Percentiles rank a stretch among this genome's conserved stretches.
phyloP scores from a whole-genome alignment of 2,329 filamentous ascomycete species.

The Colletotrichum australisinense region DNA sequence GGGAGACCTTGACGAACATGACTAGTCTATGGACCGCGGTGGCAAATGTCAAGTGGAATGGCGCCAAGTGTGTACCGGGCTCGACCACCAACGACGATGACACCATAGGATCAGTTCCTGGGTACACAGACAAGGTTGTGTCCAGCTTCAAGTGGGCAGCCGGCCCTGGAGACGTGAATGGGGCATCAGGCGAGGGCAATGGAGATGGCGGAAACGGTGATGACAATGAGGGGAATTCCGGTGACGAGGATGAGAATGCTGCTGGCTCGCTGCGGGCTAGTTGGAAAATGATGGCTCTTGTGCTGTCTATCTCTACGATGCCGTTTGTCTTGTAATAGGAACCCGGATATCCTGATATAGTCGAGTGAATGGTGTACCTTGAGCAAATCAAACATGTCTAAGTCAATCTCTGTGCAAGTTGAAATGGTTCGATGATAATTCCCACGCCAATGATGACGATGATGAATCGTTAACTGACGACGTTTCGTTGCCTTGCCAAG shows the following conservation, averaged over 20 bases:
- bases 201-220: not conserved
- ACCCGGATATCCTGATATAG: too few relatives aligned
- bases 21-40: slow-evolving; percentile 64
- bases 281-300: not conserved
- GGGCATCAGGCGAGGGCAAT: not conserved
- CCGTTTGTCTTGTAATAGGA: too few relatives aligned
- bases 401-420: too few relatives aligned
- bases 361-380: too few relatives aligned
- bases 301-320: too few relatives aligned
- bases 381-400: too few relatives aligned
- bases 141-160: slow-evolving; percentile 27
- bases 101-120: slow-evolving; percentile 13
- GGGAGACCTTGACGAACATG: slow-evolving; percentile 62
- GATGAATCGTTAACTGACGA: too few relatives aligned
- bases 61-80: slow-evolving; percentile 30
- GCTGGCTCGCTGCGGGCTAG: slow-evolving; percentile 3
- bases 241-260: slow-evolving; percentile 7
- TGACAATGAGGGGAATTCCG: not conserved
- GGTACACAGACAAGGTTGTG: slow-evolving; percentile 21
- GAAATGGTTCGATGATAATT: too few relatives aligned
- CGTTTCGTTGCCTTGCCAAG: too few relatives aligned
- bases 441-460: too few relatives aligned
- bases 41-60: slow-evolving; percentile 40
- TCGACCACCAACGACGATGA: slow-evolving; percentile 30
- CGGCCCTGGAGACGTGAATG: slow-evolving; percentile 28